Base-by-base conservation (phyloP, 257 asterid genomes). In the Solanum sitiens region DNA sequence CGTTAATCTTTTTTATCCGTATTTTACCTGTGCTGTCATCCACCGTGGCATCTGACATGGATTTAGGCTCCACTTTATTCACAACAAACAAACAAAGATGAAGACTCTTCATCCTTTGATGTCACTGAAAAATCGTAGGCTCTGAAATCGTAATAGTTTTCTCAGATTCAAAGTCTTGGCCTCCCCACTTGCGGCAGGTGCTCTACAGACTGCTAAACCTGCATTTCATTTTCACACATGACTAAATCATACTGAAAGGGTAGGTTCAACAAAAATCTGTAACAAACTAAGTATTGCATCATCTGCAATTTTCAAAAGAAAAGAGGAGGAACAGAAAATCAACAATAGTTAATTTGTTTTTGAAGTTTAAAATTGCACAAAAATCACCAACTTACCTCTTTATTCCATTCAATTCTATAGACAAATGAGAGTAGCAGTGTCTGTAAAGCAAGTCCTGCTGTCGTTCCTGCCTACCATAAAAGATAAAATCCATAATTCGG, bases 391-490 rank as follows among this genome's bases (percentile, higher is more conserved):
- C 82, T 3, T 87, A 93, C 98, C 98, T 95, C 98, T 25, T 86
- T 89, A 72, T 84, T 90, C 98, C 96, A 94, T 87, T 94, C 93
- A 87, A 92, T 95, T 91, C 87, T 91, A 87, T 93, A 95, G 45
- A 95, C 87, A 8, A 92, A 2, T 6, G 88, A 6, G 40, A 94
- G 95, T 88, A 94, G 86, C 75, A 93, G 10, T 3, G 98, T 95
- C 90, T 95, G 98, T 87, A 94, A 72, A 18, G 87, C 92, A 23
- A 90, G 50, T 61, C 98, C 98, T 79, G 93, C 94, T 85, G 94
- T 93, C 96, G 94, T 95, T 39, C 98, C 96, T 5, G 92, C 94
- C 98, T 98, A 95, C 98, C 98, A 96, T 45, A 18, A 16, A 45
- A 45, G 2, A 13, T 45, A 45, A 0, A 45, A 12, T 45, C 18